Conservation (phyloP, 1,284 basidiomycete genomes). For the Exobasidium cylindrosporum region DNA sequence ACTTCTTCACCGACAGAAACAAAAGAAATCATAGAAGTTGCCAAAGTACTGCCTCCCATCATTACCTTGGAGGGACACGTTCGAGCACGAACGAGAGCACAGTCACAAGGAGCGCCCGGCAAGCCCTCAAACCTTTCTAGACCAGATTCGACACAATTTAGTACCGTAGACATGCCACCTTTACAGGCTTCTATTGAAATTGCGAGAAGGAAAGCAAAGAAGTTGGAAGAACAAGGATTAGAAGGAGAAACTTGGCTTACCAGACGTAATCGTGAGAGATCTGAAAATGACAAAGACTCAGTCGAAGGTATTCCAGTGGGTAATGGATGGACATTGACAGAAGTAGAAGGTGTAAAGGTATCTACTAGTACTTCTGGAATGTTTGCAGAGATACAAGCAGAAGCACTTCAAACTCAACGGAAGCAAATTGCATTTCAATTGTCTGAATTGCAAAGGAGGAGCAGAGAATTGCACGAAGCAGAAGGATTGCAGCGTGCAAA, state of each 20-base stretch:
- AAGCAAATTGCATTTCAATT: background rate
- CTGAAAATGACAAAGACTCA: too few species aligned
- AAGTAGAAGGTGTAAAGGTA: background rate
- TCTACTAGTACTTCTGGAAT: too few species aligned
- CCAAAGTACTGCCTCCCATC: background rate
- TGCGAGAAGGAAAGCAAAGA: too few species aligned
- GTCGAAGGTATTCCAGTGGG: too few species aligned
- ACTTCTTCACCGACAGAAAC: background rate
- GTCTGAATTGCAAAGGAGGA: background rate
- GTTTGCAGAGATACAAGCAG: too few species aligned
- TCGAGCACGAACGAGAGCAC: background rate
- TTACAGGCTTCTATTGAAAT: too few species aligned
- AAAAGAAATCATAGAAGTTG: background rate
- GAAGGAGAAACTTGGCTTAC: too few species aligned
- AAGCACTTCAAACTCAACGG: background rate
- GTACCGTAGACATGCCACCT: too few species aligned
- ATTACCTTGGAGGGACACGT: background rate
- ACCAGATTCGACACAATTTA: too few species aligned
- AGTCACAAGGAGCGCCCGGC: background rate
- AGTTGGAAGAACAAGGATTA: too few species aligned
- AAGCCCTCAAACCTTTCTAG: background rate
- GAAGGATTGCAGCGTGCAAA: background rate
- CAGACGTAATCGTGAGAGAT: too few species aligned
- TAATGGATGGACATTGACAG: background rate
- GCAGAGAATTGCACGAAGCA: background rate